phyloP scores from a whole-genome alignment of 1,139 yeast species.

The Lodderomyces parapsilosis region DNA sequence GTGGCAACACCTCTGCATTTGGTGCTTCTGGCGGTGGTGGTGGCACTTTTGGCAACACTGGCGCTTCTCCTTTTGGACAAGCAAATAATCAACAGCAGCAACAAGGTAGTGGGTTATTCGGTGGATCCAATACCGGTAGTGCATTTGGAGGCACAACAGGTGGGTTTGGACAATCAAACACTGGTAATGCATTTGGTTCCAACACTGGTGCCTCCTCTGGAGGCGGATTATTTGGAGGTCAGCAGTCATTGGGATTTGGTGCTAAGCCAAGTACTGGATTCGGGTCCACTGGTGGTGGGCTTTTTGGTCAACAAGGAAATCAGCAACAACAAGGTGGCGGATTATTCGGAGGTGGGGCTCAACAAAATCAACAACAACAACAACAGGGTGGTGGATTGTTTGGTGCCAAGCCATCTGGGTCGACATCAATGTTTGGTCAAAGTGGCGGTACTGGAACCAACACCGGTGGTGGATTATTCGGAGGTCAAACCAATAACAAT shows the following conservation, averaged over 20 bases:
- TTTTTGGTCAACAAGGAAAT: conserved; percentile 18
- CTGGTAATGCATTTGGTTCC: conserved; percentile 20
- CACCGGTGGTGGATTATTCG: conserved; percentile 25
- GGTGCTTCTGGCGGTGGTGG: conserved; percentile 19
- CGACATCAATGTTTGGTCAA: conserved; percentile 18
- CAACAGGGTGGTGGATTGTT: conserved; percentile 19
- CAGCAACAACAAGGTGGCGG: conserved; percentile 17
- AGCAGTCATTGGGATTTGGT: conserved; percentile 18
- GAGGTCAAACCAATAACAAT: conserved; percentile 10
- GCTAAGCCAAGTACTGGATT: conserved; percentile 16
- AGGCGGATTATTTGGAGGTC: conserved; percentile 14
- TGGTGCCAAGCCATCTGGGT: conserved; percentile 22
- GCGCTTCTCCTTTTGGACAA: conserved; percentile 14
- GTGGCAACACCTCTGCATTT: conserved; percentile 20
- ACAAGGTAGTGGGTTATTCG: conserved; percentile 20
- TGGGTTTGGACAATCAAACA: conserved; percentile 12
- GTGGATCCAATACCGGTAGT: conserved; percentile 19
- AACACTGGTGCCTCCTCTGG: conserved; percentile 11
- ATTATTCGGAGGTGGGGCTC: conserved; percentile 13
- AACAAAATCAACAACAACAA: conserved; percentile 6
- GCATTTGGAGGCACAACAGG: conserved; percentile 18
- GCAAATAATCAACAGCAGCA: conserved; percentile 10
- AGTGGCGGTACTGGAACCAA: background rate
- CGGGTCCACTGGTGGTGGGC: conserved; percentile 14
- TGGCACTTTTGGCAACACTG: conserved; percentile 23